phyloP scores from a whole-genome alignment of 257 asterid species.

The Cordia subcordata region DNA sequence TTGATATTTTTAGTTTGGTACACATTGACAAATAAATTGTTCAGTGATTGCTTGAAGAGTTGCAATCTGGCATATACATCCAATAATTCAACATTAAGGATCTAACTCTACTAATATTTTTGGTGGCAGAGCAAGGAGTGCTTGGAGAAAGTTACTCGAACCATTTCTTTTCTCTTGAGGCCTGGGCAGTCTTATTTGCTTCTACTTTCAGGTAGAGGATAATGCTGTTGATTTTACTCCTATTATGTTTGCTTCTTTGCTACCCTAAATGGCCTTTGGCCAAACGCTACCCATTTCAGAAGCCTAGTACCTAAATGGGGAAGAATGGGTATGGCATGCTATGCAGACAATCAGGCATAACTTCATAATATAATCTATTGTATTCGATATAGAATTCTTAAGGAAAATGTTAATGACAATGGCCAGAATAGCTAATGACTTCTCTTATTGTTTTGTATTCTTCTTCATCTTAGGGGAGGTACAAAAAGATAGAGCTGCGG shows the following conservation, averaged over 20 bases:
- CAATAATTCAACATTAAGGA: not conserved
- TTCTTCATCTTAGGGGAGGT: slow-evolving; percentile 56
- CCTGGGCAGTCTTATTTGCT: slow-evolving; percentile 57
- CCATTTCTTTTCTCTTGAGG: slow-evolving; percentile 55
- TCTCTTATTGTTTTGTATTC: not conserved
- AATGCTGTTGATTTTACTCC: slow-evolving; percentile 1
- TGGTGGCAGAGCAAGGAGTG: slow-evolving; percentile 86
- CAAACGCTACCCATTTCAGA: not conserved
- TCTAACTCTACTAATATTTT: slow-evolving; percentile 13
- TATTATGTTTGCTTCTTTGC: not conserved
- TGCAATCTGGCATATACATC: not conserved
- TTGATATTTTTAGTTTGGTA: not conserved
- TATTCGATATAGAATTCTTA: too few relatives aligned
- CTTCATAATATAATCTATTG: not conserved
- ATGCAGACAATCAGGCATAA: too few relatives aligned
- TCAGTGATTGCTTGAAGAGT: not conserved
- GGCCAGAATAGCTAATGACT: not conserved
- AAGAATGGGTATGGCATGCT: too few relatives aligned
- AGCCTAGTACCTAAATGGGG: not conserved
- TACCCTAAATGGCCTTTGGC: not conserved
- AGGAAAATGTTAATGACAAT: not conserved
- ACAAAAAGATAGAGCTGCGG: slow-evolving; percentile 66
- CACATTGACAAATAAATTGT: not conserved
- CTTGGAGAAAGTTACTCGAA: slow-evolving; percentile 83
- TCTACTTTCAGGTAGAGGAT: slow-evolving; percentile 73